phyloP scores from a whole-genome alignment of 2,329 filamentous ascomycete genomes.

The Sordariomycetes sp. region DNA sequence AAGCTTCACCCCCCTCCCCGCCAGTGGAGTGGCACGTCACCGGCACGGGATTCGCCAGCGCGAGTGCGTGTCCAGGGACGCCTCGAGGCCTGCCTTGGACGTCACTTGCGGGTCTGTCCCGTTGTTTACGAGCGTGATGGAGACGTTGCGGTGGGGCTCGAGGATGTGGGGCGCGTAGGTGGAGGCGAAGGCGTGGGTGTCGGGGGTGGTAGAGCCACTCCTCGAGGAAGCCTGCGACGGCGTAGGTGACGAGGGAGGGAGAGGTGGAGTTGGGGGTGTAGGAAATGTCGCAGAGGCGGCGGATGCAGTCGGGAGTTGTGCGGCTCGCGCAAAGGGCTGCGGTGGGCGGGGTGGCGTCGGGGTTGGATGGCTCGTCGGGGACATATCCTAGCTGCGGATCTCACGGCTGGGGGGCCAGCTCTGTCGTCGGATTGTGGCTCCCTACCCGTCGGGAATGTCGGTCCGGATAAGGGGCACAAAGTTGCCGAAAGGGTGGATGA shows the following conservation, averaged over 20 bases:
- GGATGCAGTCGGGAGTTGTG: slow-evolving; percentile 26
- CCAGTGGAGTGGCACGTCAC: slow-evolving; percentile 30
- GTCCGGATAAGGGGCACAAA: slow-evolving; percentile 19
- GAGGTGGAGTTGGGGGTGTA: slow-evolving; percentile 13
- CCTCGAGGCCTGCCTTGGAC: slow-evolving; percentile 25
- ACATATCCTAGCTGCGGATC: neutral
- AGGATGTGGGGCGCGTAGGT: slow-evolving; percentile 20
- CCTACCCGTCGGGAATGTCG: neutral
- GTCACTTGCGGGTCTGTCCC: slow-evolving; percentile 27
- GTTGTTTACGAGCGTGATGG: slow-evolving; percentile 25
- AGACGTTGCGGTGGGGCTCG: slow-evolving; percentile 22
- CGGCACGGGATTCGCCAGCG: slow-evolving; percentile 27
- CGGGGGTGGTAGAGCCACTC: slow-evolving; percentile 29
- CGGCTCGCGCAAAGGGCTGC: slow-evolving; percentile 14
- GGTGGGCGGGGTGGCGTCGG: neutral
- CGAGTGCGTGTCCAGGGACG: slow-evolving; percentile 32
- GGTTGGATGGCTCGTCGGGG: slow-evolving; percentile 3
- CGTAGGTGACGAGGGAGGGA: slow-evolving; percentile 23
- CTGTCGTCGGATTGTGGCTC: slow-evolving; percentile 2
- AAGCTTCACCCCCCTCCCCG: slow-evolving; percentile 27
- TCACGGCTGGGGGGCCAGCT: slow-evolving; percentile 9
- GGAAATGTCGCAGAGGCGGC: slow-evolving; percentile 29
- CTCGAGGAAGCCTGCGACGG: slow-evolving; percentile 35
- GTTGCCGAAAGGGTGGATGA: slow-evolving; percentile 33
- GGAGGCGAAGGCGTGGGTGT: slow-evolving; percentile 24